Percentiles rank a stretch among this genome's conserved stretches.
phyloP scores from a whole-genome alignment of 73 alveolate genomes.

The Uronychia binucleata region DNA sequence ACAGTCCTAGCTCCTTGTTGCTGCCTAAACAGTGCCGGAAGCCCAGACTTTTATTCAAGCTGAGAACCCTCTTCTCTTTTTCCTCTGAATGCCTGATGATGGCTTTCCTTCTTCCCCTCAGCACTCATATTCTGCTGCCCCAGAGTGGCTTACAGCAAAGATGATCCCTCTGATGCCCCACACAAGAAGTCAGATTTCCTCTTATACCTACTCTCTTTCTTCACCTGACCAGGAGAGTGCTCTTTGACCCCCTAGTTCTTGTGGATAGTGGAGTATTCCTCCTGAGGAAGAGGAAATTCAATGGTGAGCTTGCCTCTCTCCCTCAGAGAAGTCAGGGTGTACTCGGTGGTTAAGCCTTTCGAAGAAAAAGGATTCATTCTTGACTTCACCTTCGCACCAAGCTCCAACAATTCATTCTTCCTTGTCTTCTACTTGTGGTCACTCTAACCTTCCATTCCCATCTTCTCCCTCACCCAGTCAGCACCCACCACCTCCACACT shows the following conservation, averaged over 20 bases:
- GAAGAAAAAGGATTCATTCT: background rate
- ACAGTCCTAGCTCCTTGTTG: background rate
- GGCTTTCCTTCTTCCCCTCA: background rate
- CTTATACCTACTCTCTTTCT: background rate
- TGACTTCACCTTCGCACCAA: too few species aligned
- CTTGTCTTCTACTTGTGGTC: too few species aligned
- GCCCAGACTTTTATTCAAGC: background rate
- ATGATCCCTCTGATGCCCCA: too few species aligned
- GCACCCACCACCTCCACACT: too few species aligned
- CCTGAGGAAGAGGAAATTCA: background rate
- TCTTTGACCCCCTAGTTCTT: background rate
- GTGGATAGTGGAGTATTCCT: background rate
- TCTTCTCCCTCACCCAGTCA: too few species aligned
- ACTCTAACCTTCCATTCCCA: too few species aligned
- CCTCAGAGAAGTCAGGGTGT: background rate
- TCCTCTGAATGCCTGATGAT: too few species aligned
- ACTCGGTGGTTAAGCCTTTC: background rate
- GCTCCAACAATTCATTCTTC: too few species aligned
- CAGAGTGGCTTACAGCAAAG: too few species aligned
- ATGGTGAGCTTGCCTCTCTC: background rate
- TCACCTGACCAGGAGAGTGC: background rate
- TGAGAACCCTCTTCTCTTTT: conserved; percentile 1
- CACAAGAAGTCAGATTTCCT: background rate
- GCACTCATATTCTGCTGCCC: background rate
- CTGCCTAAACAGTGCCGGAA: background rate